Conservation (phyloP, 1,284 basidiomycete species). For the Heliocybe sulcata region DNA sequence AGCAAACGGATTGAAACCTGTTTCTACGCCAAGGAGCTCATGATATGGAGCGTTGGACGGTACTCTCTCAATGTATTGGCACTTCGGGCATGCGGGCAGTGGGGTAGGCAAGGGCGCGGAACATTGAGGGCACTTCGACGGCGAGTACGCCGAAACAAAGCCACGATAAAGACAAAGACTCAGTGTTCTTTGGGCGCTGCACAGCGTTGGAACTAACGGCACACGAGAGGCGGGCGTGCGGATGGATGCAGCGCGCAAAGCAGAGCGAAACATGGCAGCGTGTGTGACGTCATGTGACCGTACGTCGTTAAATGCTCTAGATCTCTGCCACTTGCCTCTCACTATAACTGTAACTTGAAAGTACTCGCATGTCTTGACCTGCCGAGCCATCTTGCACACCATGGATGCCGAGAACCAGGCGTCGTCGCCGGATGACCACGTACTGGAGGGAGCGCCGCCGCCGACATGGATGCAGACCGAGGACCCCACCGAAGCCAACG, state of each 20-base stretch:
- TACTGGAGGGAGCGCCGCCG: constrained; percentile 5
- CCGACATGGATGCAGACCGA: constrained; percentile 23
- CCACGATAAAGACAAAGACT: background rate
- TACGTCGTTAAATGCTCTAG: too few relatives aligned
- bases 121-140: constrained; percentile 50
- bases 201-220: background rate
- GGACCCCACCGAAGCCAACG: constrained; percentile 30
- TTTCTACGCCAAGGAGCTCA: constrained; percentile 53
- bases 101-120: constrained; percentile 45
- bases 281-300: constrained; percentile 19
- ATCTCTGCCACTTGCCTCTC: background rate
- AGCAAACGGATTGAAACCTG: constrained; percentile 57
- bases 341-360: background rate
- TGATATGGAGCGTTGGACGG: constrained; percentile 45
- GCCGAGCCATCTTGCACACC: constrained; percentile 3
- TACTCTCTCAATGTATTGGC: constrained; percentile 55
- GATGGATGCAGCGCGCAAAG: background rate
- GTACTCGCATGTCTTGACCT: background rate
- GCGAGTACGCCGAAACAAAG: constrained; percentile 1
- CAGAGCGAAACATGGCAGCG: constrained; percentile 17
- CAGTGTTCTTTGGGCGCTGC: background rate
- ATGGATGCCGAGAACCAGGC: constrained; percentile 4
- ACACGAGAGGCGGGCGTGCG: constrained; percentile 2
- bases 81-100: constrained; percentile 63
- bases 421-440: background rate